These are phyloP conservation scores for Delphinella strobiligena DNA, from an alignment of 2,329 filamentous ascomycete genomes.

Conservation along the genomic window DNA sequence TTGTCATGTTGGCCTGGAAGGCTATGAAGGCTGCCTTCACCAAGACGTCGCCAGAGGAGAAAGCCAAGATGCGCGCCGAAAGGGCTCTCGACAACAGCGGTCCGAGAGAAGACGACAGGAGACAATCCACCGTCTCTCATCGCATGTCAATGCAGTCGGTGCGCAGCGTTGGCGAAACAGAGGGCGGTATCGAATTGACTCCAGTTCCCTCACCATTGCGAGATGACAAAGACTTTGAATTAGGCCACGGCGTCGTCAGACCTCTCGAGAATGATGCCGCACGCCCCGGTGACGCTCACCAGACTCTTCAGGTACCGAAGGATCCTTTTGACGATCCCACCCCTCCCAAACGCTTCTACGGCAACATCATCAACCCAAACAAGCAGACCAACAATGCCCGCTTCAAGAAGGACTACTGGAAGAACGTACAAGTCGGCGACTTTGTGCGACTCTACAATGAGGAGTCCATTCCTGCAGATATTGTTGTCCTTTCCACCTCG, in stretches of 20 bases:
- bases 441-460: slow-evolving; percentile 95
- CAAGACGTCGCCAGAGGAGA: slow-evolving; percentile 29
- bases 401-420: slow-evolving; percentile 92
- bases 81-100: slow-evolving; percentile 42
- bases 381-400: slow-evolving; percentile 58
- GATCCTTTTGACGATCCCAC: slow-evolving; percentile 30
- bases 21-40: slow-evolving; percentile 29
- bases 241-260: slow-evolving; percentile 7
- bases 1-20: slow-evolving; percentile 44
- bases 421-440: slow-evolving; percentile 87
- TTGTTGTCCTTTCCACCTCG: slow-evolving; percentile 85
- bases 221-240: slow-evolving; percentile 24
- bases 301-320: slow-evolving; percentile 19
- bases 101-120: slow-evolving; percentile 54
- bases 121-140: slow-evolving; percentile 44
- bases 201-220: slow-evolving; percentile 72
- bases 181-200: slow-evolving; percentile 81
- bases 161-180: slow-evolving; percentile 24
- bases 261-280: slow-evolving; percentile 12
- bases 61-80: slow-evolving; percentile 40
- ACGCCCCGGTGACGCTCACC: slow-evolving; percentile 11
- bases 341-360: slow-evolving; percentile 42
- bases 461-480: slow-evolving; percentile 86
- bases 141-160: slow-evolving; percentile 38
- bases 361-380: slow-evolving; percentile 62